Conservation (phyloP, 371 early-diverging fungal genomes). For the Lichtheimia hyalospora region DNA sequence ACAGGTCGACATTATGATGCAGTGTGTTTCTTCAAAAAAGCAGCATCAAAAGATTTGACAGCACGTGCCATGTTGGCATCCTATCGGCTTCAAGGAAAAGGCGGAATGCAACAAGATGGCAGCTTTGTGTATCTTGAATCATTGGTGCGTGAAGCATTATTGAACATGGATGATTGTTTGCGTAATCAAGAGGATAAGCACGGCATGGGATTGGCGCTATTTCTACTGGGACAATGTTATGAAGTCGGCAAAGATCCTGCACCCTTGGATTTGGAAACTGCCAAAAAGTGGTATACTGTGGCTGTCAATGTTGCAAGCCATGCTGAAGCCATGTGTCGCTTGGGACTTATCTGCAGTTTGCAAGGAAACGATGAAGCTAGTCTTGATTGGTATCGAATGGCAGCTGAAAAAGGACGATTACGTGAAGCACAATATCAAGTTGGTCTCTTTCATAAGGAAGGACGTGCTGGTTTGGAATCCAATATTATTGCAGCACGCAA, state of each 20-base stretch:
- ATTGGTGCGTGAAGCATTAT: neutral
- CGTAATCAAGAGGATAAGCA: conserved; percentile 2
- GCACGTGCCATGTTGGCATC: conserved; percentile 16
- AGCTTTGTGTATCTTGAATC: conserved; percentile 6
- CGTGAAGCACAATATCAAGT: conserved; percentile 29
- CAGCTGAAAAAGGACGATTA: conserved; percentile 28
- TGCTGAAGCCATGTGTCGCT: conserved; percentile 16
- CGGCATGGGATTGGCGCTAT: conserved; percentile 5
- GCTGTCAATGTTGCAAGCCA: conserved; percentile 3
- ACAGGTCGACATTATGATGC: conserved; percentile 16
- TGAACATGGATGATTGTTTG: neutral
- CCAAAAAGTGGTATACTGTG: conserved; percentile 1
- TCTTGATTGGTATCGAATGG: conserved; percentile 30
- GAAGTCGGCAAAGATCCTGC: conserved; percentile 17
- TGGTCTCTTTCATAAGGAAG: conserved; percentile 29
- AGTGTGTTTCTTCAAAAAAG: conserved; percentile 12
- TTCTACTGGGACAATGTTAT: conserved; percentile 23
- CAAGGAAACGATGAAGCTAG: conserved; percentile 14
- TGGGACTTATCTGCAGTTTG: conserved; percentile 9
- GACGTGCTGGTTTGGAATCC: conserved; percentile 23
- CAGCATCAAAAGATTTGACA: conserved; percentile 4
- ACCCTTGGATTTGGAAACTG: conserved; percentile 20
- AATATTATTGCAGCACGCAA: conserved; percentile 29
- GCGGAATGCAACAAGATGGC: conserved; percentile 9
- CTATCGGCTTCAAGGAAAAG: conserved; percentile 19